Evolutionary conservation across 768 basidiomycete genomes (phyloP).

Genomic region (Cystobasidium onofrii): DNA sequence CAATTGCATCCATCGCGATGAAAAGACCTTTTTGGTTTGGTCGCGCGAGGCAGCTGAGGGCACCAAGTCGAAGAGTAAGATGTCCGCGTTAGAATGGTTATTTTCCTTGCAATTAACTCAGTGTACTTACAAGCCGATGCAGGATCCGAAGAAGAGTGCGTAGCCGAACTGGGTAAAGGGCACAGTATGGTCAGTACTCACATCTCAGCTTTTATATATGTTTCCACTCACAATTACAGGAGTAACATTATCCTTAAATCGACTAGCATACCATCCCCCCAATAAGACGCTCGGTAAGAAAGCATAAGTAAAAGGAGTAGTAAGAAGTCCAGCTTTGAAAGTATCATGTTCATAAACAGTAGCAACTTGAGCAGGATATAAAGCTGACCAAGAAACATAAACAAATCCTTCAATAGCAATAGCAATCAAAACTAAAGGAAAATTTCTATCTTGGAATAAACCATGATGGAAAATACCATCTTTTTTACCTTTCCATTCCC

Average conservation of each 20-base stretch:
- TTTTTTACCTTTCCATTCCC: slow-evolving; percentile 57
- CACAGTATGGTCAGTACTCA: too few species aligned
- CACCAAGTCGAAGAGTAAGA: neutral
- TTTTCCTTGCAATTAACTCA: too few species aligned
- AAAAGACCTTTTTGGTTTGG: slow-evolving; percentile 1
- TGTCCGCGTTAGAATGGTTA: too few species aligned
- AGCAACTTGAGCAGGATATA: slow-evolving; percentile 10
- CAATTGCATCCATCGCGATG: slow-evolving; percentile 7
- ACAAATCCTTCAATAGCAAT: slow-evolving; percentile 12
- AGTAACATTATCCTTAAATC: neutral
- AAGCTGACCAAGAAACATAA: neutral
- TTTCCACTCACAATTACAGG: neutral
- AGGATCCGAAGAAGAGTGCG: neutral
- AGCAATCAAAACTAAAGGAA: neutral
- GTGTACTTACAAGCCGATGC: slow-evolving; percentile 2
- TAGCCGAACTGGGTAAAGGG: neutral
- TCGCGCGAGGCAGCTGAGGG: neutral
- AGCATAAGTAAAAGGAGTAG: slow-evolving; percentile 5
- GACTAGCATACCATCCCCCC: neutral
- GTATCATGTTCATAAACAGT: slow-evolving; percentile 12
- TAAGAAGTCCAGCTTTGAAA: slow-evolving; percentile 3
- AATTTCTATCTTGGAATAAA: slow-evolving; percentile 22
- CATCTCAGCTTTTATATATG: too few species aligned
- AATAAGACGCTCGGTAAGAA: neutral
- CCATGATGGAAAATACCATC: slow-evolving; percentile 22